Evolutionary conservation across 305 asterid species (phyloP), one percentile per base, ranked within the genome.

Genomic region (Plantago coronopus): DNA sequence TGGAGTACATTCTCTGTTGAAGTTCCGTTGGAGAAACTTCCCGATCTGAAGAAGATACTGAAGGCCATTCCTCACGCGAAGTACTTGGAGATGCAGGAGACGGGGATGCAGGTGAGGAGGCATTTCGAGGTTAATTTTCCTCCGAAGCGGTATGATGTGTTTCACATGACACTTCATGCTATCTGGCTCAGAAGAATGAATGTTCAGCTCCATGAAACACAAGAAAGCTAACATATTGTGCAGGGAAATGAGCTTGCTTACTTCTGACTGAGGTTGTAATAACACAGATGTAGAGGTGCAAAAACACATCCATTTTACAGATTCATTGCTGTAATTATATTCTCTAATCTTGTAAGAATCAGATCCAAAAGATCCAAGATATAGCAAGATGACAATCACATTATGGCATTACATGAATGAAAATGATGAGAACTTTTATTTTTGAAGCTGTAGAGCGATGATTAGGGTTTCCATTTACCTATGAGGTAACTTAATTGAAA

Each of bases 121-220:
- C 95, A 87, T 73, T 87, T 87, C 48, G 83, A 76, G 74, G 72
- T 87, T 8, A 81, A 81, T 64, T 45, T 73, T 62, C 91, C 82
- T 54, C 86, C 94, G 2, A 71, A 80, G 68, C 76, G 87, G 19
- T 84, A 67, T 29, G 96, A 87, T 37, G 96, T 83, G 18, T 85
- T 84, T 46, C 81, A 78, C 69, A 84, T 87, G 94, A 87, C 81
- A 17, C 68, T 88, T 67, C 96, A 88, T 60, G 85, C 96, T 3
- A 70, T 85, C 18, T 88, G 96, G 96, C 76, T 88, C 48, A 59
- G 94, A 19, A 70, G 96, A 56, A 85, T 87, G 46, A 85, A 87
- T 62, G 38, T 81, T 16, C 76, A 79, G 12, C 71, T 84, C 22
- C 71, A 20, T n/a, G 69, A 50, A n/a, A n/a, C n/a, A n/a, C n/a